Conservation (phyloP, 2,329 filamentous ascomycete species). For the Leptographium radiaticola region DNA sequence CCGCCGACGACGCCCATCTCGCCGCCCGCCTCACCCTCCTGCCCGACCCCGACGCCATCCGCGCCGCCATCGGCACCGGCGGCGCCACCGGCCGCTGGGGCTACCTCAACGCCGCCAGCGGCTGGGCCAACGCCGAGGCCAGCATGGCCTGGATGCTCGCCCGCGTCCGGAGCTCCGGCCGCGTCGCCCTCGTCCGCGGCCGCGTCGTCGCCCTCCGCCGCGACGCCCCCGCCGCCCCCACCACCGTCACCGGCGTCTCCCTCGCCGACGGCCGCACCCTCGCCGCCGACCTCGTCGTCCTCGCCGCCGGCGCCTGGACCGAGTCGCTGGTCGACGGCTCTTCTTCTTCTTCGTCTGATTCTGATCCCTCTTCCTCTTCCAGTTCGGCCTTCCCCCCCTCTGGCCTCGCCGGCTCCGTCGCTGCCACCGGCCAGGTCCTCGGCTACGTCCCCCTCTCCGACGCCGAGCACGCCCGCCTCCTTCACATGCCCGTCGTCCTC, state of each 20-base stretch:
- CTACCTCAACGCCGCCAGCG: slow-evolving; percentile 61
- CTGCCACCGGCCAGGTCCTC: slow-evolving; percentile 71
- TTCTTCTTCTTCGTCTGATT: not conserved
- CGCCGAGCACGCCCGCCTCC: slow-evolving; percentile 53
- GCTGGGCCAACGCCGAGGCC: slow-evolving; percentile 69
- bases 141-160: slow-evolving; percentile 52
- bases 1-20: slow-evolving; percentile 21
- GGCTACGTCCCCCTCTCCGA: slow-evolving; percentile 61
- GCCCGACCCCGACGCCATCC: slow-evolving; percentile 30
- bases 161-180: slow-evolving; percentile 37
- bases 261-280: slow-evolving; percentile 23
- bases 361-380: slow-evolving; percentile 30
- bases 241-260: slow-evolving; percentile 39
- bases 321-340: slow-evolving; percentile 26
- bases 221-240: slow-evolving; percentile 24
- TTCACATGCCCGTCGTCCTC: slow-evolving; percentile 56
- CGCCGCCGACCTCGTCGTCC: slow-evolving; percentile 52
- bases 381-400: slow-evolving; percentile 24
- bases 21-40: slow-evolving; percentile 25
- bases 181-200: slow-evolving; percentile 42
- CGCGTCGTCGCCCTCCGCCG: slow-evolving; percentile 27
- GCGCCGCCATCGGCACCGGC: slow-evolving; percentile 29
- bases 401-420: slow-evolving; percentile 61
- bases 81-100: slow-evolving; percentile 49
- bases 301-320: slow-evolving; percentile 84